Evolutionary conservation across 1,139 yeast species (phyloP).

Genomic region (Lodderomyces orthopsilosis): DNA sequence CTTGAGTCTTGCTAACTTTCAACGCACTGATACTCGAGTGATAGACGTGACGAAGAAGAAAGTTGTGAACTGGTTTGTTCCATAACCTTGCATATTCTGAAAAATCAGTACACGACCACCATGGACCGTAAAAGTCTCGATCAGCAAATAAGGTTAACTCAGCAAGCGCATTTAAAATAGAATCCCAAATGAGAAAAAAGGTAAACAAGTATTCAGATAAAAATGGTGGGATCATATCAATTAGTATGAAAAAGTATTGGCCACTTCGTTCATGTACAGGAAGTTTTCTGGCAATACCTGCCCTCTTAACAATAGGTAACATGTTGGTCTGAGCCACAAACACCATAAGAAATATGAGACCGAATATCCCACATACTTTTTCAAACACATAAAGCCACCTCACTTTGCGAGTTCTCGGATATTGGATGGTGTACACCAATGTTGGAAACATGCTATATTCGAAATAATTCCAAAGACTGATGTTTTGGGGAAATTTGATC

Average conservation of each 20-base stretch:
- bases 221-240: conserved; percentile 82
- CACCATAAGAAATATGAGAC: conserved; percentile 81
- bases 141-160: conserved; percentile 86
- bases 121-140: conserved; percentile 87
- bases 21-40: conserved; percentile 84
- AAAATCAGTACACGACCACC: conserved; percentile 98
- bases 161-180: conserved; percentile 83
- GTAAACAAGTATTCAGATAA: conserved; percentile 69
- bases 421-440: conserved; percentile 73
- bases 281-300: conserved; percentile 50
- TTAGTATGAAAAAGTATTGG: conserved; percentile 58
- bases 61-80: conserved; percentile 95
- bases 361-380: conserved; percentile 78
- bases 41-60: conserved; percentile 87
- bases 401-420: conserved; percentile 69
- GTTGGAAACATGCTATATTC: conserved; percentile 89
- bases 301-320: conserved; percentile 71
- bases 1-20: conserved; percentile 59
- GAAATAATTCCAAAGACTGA: conserved; percentile 66
- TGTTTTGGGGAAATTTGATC: conserved; percentile 63
- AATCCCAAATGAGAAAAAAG: conserved; percentile 92
- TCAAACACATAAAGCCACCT: conserved; percentile 70
- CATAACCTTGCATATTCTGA: conserved; percentile 90
- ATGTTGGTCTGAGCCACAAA: conserved; percentile 74
- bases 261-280: conserved; percentile 43